Base-by-base conservation (phyloP, 768 basidiomycete species). In the Suillus cothurnatus region DNA sequence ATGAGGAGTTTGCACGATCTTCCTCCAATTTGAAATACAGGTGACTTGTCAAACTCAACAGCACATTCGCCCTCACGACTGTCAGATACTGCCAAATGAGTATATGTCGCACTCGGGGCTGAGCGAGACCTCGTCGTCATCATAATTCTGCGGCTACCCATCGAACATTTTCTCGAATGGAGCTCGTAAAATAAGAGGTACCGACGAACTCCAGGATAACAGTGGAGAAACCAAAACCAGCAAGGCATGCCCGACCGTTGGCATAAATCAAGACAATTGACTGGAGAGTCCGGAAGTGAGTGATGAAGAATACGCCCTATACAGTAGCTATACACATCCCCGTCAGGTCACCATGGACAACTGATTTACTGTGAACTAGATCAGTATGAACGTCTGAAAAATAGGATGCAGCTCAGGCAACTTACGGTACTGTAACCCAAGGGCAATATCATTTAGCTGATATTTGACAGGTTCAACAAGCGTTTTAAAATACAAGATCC, bases 201-300 rank as follows among this genome's bases (percentile, higher is more conserved):
- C 73, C 70, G 36, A 74, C 68, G 62, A 78, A 71, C 63, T 81
- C 78, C 12, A 70, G 69, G 17, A 78, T 70, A 55, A 82, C 76
- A 32, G 68, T 80, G 15, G 80, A 82, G 6, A 83, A 69, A 6
- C 82, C 82, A 65, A 83, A 52, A 52, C 28, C 50, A 52, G 50
- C 50, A 9, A 52, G 50, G 4, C 50, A 52, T 28, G 50, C 50
- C 26, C 50, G 28, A 19, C 50, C 50, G 1, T 52, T 19, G 4
- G 7, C 28, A 52, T 19, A 17, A 9, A 83, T 61, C 9, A 66
- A 38, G 45, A 66, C 47, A 47, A 61, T 66, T 57, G 66, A 61
- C 66, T 66, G 23, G 8, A 36, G 26, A 17, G 6, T 15, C 15
- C 1, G 1, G 15, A 52, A 7, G 4, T 52, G 17, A 52, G 17